Conservation (phyloP, 139 green algal genomes). For the Volvox africanus region DNA sequence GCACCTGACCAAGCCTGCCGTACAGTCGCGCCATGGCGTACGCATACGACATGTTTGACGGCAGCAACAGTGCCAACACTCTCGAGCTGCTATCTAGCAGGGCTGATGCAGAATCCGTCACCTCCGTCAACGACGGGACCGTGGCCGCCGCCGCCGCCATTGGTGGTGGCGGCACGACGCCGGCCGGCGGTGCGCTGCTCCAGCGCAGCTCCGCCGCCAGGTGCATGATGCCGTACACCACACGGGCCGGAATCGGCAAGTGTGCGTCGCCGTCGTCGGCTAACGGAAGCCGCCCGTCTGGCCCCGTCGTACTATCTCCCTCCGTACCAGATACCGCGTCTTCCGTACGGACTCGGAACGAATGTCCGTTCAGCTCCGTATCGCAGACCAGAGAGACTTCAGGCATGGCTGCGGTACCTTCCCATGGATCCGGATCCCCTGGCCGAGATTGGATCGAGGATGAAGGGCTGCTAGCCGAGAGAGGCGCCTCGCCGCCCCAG, state of each 20-base stretch:
- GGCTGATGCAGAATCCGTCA: neutral
- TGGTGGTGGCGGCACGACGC: neutral
- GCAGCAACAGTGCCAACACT: neutral
- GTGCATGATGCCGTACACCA: neutral
- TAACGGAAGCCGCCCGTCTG: too few relatives aligned
- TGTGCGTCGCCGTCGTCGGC: neutral
- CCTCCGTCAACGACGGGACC: neutral
- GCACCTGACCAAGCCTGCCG: neutral
- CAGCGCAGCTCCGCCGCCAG: conserved; percentile 6
- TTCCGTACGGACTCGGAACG: neutral
- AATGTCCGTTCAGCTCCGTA: neutral
- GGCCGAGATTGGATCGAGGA: too few relatives aligned
- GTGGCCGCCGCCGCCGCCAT: neutral
- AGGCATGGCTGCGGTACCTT: too few relatives aligned
- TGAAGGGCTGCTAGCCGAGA: too few relatives aligned
- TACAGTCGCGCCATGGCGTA: neutral
- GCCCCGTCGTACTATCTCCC: neutral
- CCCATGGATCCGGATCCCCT: neutral
- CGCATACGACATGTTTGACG: neutral
- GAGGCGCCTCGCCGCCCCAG: neutral
- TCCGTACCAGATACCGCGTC: neutral
- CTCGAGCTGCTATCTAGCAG: neutral
- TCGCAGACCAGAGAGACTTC: neutral
- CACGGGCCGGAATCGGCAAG: neutral
- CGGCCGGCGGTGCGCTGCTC: neutral